These are phyloP conservation scores for Dictyostelium intermedium DNA, from an alignment of 78 protist genomes.

Conservation along the genomic window DNA sequence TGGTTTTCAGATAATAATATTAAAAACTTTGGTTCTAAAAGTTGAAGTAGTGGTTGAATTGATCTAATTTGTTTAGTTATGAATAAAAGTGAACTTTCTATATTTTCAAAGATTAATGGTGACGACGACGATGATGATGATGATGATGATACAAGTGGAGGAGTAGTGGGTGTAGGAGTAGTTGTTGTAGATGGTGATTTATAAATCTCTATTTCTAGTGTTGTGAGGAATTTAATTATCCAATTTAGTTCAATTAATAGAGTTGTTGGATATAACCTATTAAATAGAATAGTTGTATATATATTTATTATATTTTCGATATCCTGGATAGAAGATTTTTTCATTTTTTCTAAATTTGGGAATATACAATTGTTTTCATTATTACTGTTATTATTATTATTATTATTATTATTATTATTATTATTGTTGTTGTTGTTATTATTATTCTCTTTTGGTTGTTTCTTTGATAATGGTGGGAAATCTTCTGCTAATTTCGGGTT, in stretches of 20 bases:
- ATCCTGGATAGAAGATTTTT: background rate
- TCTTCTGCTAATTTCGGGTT: background rate
- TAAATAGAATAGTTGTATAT: slow-evolving; percentile 8
- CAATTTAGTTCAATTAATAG: slow-evolving; percentile 7
- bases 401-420: background rate
- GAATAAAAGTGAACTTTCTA: slow-evolving; percentile 16
- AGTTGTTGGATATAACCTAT: slow-evolving; percentile 12
- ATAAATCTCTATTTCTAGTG: background rate
- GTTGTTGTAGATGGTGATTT: background rate
- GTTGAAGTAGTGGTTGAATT: slow-evolving; percentile 11
- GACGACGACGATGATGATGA: background rate
- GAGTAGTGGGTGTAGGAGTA: background rate
- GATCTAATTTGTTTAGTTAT: background rate
- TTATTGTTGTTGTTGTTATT: background rate
- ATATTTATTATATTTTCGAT: background rate
- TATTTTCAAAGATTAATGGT: background rate
- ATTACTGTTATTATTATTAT: too few species aligned
- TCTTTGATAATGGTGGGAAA: background rate
- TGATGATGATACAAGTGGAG: background rate
- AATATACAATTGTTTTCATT: too few species aligned
- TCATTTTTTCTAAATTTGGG: background rate
- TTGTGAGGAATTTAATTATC: background rate
- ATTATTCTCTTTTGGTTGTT: background rate
- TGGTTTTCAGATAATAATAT: slow-evolving; percentile 32
- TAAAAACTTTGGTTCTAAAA: slow-evolving; percentile 18